A percentile compares a stretch with the other conserved stretches of the same genome.
phyloP scores from a whole-genome alignment of 306 rosid species.

The Sophora flavescens region DNA sequence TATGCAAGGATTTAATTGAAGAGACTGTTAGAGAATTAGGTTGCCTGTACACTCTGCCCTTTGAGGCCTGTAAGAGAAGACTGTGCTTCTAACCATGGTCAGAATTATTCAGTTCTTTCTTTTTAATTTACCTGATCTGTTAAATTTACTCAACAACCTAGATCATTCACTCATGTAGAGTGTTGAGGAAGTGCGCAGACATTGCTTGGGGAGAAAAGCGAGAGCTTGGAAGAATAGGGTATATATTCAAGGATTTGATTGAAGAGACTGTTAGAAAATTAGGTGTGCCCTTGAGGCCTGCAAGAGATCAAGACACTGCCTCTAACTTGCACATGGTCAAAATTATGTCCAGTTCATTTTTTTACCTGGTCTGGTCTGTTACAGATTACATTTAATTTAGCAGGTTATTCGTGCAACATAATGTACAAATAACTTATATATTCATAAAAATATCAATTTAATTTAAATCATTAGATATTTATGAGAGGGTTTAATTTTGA shows the following conservation, averaged over 20 bases:
- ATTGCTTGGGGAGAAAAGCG: constrained; percentile 81
- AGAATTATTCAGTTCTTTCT: not conserved
- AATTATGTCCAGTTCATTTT: not conserved
- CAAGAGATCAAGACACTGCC: constrained; percentile 52
- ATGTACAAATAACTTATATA: not conserved
- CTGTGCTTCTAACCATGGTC: constrained; percentile 61
- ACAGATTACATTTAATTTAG: constrained; percentile 18
- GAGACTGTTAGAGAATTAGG: constrained; percentile 70
- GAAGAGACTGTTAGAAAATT: constrained; percentile 72
- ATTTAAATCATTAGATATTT: not conserved
- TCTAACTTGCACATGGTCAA: constrained; percentile 6
- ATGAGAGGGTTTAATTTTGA: too few species aligned
- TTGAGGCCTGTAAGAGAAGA: constrained; percentile 77
- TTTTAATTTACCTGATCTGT: not conserved
- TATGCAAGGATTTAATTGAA: constrained; percentile 78
- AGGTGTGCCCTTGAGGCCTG: constrained; percentile 69
- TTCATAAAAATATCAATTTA: not conserved
- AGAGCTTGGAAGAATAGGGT: constrained; percentile 79
- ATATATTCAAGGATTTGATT: constrained; percentile 72
- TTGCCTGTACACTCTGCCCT: constrained; percentile 59
- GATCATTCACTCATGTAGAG: constrained; percentile 51
- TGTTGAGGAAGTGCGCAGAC: constrained; percentile 62
- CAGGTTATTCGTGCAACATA: constrained; percentile 2
- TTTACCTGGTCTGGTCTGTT: not conserved
- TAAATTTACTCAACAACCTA: not conserved